These are phyloP conservation scores for Coemansia sp. DNA, from an alignment of 192 early-diverging fungal species.

Conservation along the genomic window DNA sequence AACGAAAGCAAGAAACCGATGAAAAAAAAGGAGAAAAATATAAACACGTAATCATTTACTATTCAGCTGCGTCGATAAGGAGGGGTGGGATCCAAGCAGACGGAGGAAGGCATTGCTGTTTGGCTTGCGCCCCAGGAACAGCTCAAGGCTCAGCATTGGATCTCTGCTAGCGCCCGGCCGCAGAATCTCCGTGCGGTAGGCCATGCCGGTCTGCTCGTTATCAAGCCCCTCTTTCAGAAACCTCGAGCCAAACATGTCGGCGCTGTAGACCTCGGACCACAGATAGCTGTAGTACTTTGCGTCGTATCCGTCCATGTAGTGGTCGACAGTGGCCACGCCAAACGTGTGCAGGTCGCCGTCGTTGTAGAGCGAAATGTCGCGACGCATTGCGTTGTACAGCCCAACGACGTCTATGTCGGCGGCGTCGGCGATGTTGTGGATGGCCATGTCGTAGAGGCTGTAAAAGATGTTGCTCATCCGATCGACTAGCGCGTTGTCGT, in stretches of 20 bases:
- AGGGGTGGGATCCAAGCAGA: not conserved
- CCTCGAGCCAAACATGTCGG: constrained; percentile 69
- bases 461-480: constrained; percentile 63
- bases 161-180: constrained; percentile 60
- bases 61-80: not conserved
- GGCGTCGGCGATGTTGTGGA: constrained; percentile 57
- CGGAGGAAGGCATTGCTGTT: constrained; percentile 20
- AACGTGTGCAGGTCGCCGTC: constrained; percentile 28
- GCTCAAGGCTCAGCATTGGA: constrained; percentile 61
- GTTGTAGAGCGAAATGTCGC: constrained; percentile 38
- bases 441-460: constrained; percentile 61
- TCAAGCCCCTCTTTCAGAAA: constrained; percentile 59
- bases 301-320: constrained; percentile 65
- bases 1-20: no score
- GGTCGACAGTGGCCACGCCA: constrained; percentile 37
- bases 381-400: constrained; percentile 47
- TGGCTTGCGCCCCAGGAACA: constrained; percentile 72
- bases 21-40: no score
- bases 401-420: constrained; percentile 39
- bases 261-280: constrained; percentile 69
- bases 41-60: no score
- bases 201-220: constrained; percentile 57
- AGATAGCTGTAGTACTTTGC: constrained; percentile 66
- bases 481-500: constrained; percentile 44
- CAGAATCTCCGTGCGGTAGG: constrained; percentile 68